Evolutionary conservation across 495 filamentous ascomycete genomes (phyloP).

Genomic region (Podospora fimiseda): DNA sequence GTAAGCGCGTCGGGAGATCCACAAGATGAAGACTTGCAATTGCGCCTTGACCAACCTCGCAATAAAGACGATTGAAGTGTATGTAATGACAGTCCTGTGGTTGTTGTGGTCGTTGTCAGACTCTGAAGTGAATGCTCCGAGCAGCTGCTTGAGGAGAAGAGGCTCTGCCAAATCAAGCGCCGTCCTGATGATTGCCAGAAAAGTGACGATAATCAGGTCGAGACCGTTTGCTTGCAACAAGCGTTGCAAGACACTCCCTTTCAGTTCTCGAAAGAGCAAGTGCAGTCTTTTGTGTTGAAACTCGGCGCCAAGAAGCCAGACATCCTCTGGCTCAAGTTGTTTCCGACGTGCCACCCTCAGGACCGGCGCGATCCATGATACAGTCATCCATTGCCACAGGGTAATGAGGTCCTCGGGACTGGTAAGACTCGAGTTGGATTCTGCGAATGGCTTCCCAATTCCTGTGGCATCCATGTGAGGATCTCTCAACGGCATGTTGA

Average conservation of each 20-base stretch:
- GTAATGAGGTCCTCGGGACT: slow-evolving; percentile 79
- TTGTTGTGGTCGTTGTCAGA: slow-evolving; percentile 40
- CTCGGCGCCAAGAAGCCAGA: slow-evolving; percentile 68
- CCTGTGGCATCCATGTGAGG: slow-evolving; percentile 49
- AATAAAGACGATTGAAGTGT: slow-evolving; percentile 55
- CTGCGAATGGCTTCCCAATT: slow-evolving; percentile 53
- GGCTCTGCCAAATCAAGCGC: slow-evolving; percentile 59
- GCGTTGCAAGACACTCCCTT: slow-evolving; percentile 62
- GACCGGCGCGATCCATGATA: slow-evolving; percentile 75
- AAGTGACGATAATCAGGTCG: slow-evolving; percentile 62
- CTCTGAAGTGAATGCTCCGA: slow-evolving; percentile 57
- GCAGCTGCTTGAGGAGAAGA: slow-evolving; percentile 63
- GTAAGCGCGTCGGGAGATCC: slow-evolving; percentile 67
- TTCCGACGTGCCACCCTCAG: slow-evolving; percentile 55
- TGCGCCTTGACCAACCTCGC: slow-evolving; percentile 58
- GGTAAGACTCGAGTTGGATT: slow-evolving; percentile 54
- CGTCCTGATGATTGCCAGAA: slow-evolving; percentile 55
- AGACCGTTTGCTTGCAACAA: slow-evolving; percentile 65
- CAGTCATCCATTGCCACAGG: slow-evolving; percentile 74
- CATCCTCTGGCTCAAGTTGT: slow-evolving; percentile 67
- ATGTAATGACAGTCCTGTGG: slow-evolving; percentile 54
- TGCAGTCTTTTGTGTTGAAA: slow-evolving; percentile 71
- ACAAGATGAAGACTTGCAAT: slow-evolving; percentile 60
- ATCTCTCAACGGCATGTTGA: slow-evolving; percentile 68
- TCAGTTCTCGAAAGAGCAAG: slow-evolving; percentile 62